phyloP scores from a whole-genome alignment of 768 basidiomycete species.

The Boletus vinaceobasis region DNA sequence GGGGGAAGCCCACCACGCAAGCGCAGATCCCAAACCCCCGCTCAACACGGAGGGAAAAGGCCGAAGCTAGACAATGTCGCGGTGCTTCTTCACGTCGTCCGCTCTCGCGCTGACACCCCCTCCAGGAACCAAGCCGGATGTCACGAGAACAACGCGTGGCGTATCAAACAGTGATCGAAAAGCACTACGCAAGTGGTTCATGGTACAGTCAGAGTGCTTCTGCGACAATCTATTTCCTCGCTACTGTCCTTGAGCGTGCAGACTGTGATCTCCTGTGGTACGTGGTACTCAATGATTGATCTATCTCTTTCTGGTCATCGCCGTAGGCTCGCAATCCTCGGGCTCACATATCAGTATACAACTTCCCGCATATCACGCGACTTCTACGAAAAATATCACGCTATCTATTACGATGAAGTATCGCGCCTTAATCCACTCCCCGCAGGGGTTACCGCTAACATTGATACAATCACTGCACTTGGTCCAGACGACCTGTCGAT shows the following conservation, averaged over 20 bases:
- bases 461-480: constrained; percentile 47
- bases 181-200: constrained; percentile 82
- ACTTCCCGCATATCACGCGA: constrained; percentile 84
- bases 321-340: constrained; percentile 84
- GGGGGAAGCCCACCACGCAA: constrained; percentile 42
- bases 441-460: constrained; percentile 34
- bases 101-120: constrained; percentile 2
- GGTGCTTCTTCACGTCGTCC: neutral
- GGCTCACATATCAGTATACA: constrained; percentile 89
- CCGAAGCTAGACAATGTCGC: constrained; percentile 50
- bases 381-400: constrained; percentile 77
- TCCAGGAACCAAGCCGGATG: constrained; percentile 52
- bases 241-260: constrained; percentile 84
- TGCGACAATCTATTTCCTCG: constrained; percentile 84
- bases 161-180: constrained; percentile 65
- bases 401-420: constrained; percentile 87
- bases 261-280: constrained; percentile 95
- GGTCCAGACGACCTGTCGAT: constrained; percentile 84
- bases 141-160: constrained; percentile 65
- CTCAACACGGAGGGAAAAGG: constrained; percentile 50
- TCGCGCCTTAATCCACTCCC: constrained; percentile 77
- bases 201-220: constrained; percentile 89
- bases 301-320: constrained; percentile 5
- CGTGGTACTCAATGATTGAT: constrained; percentile 10
- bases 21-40: constrained; percentile 44